These are phyloP conservation scores for Rutidosis leptorrhynchoides DNA, from an alignment of 129 eudicot genomes.

Conservation along the genomic window DNA sequence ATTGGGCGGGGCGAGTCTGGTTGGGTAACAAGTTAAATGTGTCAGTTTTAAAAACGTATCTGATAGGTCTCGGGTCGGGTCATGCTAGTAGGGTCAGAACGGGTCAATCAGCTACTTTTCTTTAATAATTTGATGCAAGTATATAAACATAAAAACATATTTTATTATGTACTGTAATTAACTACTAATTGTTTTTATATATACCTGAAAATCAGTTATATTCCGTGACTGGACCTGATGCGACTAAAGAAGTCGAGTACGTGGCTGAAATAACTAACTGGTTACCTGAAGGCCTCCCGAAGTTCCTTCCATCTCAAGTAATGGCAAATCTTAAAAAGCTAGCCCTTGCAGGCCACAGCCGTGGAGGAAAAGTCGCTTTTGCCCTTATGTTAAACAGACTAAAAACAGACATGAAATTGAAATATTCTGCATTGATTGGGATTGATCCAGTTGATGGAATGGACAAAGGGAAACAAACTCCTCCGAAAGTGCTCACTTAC, in stretches of 20 bases:
- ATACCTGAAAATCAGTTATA: conserved; percentile 51
- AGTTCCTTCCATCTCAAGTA: conserved; percentile 53
- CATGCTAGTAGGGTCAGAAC: no score
- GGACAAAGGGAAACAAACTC: conserved; percentile 82
- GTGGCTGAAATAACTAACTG: conserved; percentile 69
- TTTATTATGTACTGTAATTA: neutral
- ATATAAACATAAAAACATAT: no score
- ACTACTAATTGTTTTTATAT: neutral
- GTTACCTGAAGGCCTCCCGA: conserved; percentile 56
- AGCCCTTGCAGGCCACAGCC: conserved; percentile 74
- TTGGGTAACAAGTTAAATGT: neutral
- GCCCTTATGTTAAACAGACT: conserved; percentile 44
- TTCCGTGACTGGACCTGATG: conserved; percentile 59
- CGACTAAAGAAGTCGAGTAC: conserved; percentile 57
- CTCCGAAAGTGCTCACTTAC: conserved; percentile 76
- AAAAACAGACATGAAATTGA: conserved; percentile 24
- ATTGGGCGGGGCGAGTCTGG: no score
- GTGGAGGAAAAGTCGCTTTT: conserved; percentile 86
- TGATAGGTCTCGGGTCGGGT: no score
- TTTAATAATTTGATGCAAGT: neutral
- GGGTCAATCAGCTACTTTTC: neutral
- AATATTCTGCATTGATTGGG: conserved; percentile 69
- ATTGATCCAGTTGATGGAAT: conserved; percentile 92
- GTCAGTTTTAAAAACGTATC: no score
- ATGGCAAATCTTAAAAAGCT: conserved; percentile 50